These are phyloP conservation scores for Musa troglodytarum DNA, from an alignment of 176 grass and related monocot species.

Conservation along the genomic window DNA sequence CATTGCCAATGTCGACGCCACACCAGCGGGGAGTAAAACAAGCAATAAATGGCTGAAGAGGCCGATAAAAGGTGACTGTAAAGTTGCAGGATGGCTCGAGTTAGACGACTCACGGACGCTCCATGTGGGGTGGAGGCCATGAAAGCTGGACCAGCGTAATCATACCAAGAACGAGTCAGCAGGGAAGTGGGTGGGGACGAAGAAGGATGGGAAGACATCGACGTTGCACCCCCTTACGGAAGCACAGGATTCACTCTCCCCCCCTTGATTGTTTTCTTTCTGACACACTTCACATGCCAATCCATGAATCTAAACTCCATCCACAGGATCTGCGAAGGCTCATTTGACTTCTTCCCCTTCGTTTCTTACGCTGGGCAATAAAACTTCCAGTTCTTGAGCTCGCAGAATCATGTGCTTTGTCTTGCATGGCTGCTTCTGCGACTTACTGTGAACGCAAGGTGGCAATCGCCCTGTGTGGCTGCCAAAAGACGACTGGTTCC, in stretches of 20 bases:
- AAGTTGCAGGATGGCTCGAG: too few relatives aligned
- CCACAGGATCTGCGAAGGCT: too few relatives aligned
- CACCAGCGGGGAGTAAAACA: too few relatives aligned
- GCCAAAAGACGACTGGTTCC: neutral
- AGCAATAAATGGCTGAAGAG: too few relatives aligned
- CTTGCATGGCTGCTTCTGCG: neutral
- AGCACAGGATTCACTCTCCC: neutral
- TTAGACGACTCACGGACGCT: too few relatives aligned
- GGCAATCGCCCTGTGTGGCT: neutral
- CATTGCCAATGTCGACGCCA: too few relatives aligned
- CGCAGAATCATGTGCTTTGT: neutral
- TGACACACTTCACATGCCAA: neutral
- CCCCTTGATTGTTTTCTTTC: neutral
- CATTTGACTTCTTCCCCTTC: neutral
- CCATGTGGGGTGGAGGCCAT: too few relatives aligned
- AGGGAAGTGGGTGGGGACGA: neutral
- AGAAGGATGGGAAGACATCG: neutral
- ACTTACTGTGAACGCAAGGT: neutral
- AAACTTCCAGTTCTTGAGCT: neutral
- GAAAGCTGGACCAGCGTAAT: too few relatives aligned
- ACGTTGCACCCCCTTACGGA: neutral
- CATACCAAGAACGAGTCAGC: too few relatives aligned
- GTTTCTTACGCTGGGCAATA: neutral
- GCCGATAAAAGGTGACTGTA: too few relatives aligned
- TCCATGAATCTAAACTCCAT: neutral